Conservation (phyloP, 768 basidiomycete genomes). For the Amanita exitialis region DNA sequence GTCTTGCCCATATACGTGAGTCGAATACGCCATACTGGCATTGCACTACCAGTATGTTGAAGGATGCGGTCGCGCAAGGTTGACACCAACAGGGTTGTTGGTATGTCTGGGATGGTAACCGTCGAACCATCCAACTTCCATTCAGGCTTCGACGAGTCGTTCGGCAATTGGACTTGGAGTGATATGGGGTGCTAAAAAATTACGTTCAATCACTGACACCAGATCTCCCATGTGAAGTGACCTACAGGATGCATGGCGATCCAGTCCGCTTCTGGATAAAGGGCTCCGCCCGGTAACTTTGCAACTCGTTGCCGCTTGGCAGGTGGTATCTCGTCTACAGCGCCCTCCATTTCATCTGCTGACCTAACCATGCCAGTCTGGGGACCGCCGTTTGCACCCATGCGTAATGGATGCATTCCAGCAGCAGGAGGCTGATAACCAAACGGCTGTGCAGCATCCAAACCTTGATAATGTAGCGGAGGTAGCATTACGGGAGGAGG, state of each 20-base stretch:
- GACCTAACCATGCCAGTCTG: constrained; percentile 68
- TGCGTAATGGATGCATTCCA: constrained; percentile 60
- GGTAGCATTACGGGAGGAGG: constrained; percentile 74
- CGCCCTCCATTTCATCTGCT: constrained; percentile 75
- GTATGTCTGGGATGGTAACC: constrained; percentile 73
- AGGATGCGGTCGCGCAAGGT: constrained; percentile 86
- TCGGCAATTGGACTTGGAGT: constrained; percentile 76
- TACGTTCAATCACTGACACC: background rate
- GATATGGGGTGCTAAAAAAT: constrained; percentile 70
- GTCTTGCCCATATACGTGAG: constrained; percentile 76
- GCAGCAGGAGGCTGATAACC: constrained; percentile 63
- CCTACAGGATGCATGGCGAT: constrained; percentile 77
- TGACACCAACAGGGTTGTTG: constrained; percentile 76
- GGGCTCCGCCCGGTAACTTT: constrained; percentile 73
- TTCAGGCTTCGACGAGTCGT: constrained; percentile 75
- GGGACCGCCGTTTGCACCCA: constrained; percentile 47
- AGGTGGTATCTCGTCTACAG: constrained; percentile 55
- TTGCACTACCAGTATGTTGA: constrained; percentile 64
- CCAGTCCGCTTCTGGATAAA: constrained; percentile 89
- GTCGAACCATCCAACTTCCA: constrained; percentile 85
- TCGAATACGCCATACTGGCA: constrained; percentile 73
- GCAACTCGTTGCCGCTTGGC: constrained; percentile 84
- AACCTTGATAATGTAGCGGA: constrained; percentile 77
- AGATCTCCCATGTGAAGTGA: constrained; percentile 3
- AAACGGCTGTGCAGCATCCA: constrained; percentile 68